phyloP scores from a whole-genome alignment of 2,329 filamentous ascomycete species.

The Sphaceloma murrayae region DNA sequence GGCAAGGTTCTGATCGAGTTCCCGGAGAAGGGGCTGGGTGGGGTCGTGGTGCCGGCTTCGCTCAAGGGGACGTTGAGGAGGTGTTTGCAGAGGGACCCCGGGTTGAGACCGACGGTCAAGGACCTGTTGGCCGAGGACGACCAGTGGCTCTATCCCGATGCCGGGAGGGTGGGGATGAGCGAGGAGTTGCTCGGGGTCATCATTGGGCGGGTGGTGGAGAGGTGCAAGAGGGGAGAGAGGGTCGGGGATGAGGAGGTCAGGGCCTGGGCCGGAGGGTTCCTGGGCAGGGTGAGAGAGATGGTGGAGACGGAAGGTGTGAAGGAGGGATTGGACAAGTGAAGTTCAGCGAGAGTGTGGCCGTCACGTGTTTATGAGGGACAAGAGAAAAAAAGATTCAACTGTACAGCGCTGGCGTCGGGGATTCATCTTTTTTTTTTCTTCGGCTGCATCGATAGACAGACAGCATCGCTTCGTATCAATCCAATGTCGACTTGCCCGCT shows the following conservation, averaged over 20 bases:
- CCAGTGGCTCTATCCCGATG: conserved; percentile 50
- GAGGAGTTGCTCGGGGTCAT: conserved; percentile 53
- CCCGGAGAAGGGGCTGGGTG: conserved; percentile 59
- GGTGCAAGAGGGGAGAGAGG: conserved; percentile 47
- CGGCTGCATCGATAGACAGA: conserved; percentile 8
- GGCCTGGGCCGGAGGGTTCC: conserved; percentile 39
- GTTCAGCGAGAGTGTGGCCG: too few relatives aligned
- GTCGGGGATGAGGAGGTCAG: conserved; percentile 44
- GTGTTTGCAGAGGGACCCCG: conserved; percentile 51
- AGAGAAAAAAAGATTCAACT: conserved; percentile 2
- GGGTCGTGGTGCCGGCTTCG: conserved; percentile 44
- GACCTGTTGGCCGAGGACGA: conserved; percentile 48
- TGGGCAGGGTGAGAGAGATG: conserved; percentile 39
- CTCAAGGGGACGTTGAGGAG: conserved; percentile 47
- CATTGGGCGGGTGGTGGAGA: conserved; percentile 49
- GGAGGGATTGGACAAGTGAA: not conserved
- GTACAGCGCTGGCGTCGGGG: conserved; percentile 16
- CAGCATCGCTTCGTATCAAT: too few relatives aligned
- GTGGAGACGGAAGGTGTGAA: conserved; percentile 24
- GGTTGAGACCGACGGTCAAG: conserved; percentile 46
- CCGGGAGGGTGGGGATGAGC: conserved; percentile 39
- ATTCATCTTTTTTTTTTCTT: conserved; percentile 8
- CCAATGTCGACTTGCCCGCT: not conserved
- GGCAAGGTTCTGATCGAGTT: conserved; percentile 65
- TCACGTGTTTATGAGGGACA: too few relatives aligned